Conservation (phyloP, 2,329 filamentous ascomycete genomes). For the Apiospora phragmitis region DNA sequence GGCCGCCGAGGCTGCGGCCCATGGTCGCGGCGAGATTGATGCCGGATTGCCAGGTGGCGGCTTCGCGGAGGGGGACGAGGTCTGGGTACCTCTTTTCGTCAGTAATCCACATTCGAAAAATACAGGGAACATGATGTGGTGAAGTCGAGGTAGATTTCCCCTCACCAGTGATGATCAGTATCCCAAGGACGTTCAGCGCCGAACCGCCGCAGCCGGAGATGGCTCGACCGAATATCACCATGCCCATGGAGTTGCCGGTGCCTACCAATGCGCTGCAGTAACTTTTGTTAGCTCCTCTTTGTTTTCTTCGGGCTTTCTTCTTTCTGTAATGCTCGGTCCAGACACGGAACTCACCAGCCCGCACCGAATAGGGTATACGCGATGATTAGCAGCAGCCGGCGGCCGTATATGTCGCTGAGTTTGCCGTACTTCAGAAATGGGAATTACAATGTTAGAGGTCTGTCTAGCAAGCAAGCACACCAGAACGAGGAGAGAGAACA, state of each 20-base stretch:
- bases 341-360: constrained; percentile 48
- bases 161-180: constrained; percentile 52
- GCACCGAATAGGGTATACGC: constrained; percentile 52
- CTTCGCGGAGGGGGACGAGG: constrained; percentile 51
- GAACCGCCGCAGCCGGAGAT: constrained; percentile 53
- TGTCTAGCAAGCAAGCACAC: no score
- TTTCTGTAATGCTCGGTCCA: no score
- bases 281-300: no score
- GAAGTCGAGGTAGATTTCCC: background rate
- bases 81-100: constrained; percentile 35
- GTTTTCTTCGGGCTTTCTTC: no score
- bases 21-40: constrained; percentile 53
- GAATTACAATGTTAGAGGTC: background rate
- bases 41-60: constrained; percentile 54
- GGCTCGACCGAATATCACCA: constrained; percentile 51
- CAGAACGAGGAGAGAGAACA: no score
- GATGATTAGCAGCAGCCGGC: constrained; percentile 48
- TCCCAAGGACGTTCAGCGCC: constrained; percentile 51
- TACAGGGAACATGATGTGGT: no score
- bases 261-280: constrained; percentile 36
- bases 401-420: constrained; percentile 58
- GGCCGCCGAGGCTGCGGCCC: constrained; percentile 53
- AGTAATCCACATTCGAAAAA: no score
- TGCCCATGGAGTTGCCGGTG: constrained; percentile 44
- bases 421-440: constrained; percentile 46